phyloP scores from a whole-genome alignment of 306 rosid genomes.

The Hippophae tibetana region DNA sequence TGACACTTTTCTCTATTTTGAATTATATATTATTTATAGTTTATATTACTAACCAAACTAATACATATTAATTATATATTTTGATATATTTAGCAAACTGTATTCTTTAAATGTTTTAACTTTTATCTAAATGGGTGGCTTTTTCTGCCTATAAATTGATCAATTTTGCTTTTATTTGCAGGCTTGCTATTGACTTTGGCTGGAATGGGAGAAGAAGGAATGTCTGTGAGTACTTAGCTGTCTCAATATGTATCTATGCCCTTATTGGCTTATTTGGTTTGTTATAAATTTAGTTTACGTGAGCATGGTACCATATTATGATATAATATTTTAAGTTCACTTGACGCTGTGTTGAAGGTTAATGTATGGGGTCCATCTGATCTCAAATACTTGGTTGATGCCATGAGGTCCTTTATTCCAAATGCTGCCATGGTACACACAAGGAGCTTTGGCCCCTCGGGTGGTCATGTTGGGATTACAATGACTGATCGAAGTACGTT shows the following conservation, averaged over 20 bases:
- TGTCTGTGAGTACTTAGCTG: constrained; percentile 54
- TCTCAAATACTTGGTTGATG: constrained; percentile 69
- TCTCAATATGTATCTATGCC: background rate
- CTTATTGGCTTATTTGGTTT: background rate
- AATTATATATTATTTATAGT: constrained; percentile 6
- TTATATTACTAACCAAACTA: background rate
- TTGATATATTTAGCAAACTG: background rate
- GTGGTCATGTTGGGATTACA: constrained; percentile 20
- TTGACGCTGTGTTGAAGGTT: constrained; percentile 42
- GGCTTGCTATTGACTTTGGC: constrained; percentile 93
- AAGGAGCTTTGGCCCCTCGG: constrained; percentile 61
- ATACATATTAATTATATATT: background rate
- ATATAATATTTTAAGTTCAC: constrained; percentile 6
- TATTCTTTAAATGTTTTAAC: constrained; percentile 8
- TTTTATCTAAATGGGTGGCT: constrained; percentile 1
- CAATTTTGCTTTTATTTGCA: constrained; percentile 23
- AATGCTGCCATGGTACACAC: constrained; percentile 96
- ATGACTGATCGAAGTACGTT: constrained; percentile 21
- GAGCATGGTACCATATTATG: background rate
- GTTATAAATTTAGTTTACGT: background rate
- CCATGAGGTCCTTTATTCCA: constrained; percentile 82
- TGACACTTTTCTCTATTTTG: background rate
- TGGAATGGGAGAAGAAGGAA: constrained; percentile 84
- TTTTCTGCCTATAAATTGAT: constrained; percentile 18
- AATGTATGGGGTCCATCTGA: constrained; percentile 89